Percentiles rank a stretch among this genome's conserved stretches.
Conservation (phyloP, 129 eudicot genomes). For the Centrapalus pauciflorus region DNA sequence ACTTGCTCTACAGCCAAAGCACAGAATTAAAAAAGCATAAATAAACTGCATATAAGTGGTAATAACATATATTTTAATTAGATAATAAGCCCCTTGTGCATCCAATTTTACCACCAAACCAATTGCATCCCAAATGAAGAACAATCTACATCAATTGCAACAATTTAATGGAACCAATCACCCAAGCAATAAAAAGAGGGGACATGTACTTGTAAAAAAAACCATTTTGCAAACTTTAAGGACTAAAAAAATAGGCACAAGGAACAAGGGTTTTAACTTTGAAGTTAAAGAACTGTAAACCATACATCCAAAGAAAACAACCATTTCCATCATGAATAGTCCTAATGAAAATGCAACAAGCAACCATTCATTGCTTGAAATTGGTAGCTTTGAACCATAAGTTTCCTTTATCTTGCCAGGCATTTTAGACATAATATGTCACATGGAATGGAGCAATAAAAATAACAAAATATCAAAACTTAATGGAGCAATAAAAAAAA, state of each 20-base stretch:
- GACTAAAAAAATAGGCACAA: too few relatives aligned
- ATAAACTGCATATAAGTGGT: neutral
- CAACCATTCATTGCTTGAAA: neutral
- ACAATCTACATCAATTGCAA: neutral
- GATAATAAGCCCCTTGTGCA: neutral
- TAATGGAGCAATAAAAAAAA: neutral
- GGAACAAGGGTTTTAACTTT: neutral
- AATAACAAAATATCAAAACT: neutral
- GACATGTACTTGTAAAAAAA: too few relatives aligned
- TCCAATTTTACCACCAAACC: neutral
- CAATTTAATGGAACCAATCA: neutral
- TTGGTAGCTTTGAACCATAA: neutral
- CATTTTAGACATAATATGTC: neutral
- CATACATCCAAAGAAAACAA: neutral
- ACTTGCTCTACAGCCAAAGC: conserved; percentile 54
- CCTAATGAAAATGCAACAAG: too few relatives aligned
- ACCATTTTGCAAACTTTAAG: too few relatives aligned
- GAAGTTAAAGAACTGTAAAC: neutral
- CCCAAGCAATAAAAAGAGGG: neutral
- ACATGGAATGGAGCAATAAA: neutral
- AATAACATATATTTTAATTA: neutral
- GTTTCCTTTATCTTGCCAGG: neutral
- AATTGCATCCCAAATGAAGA: neutral
- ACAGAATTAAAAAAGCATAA: neutral
- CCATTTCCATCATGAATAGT: too few relatives aligned